Base-by-base conservation (phyloP, 495 filamentous ascomycete species). In the Penicillium nucicola region DNA sequence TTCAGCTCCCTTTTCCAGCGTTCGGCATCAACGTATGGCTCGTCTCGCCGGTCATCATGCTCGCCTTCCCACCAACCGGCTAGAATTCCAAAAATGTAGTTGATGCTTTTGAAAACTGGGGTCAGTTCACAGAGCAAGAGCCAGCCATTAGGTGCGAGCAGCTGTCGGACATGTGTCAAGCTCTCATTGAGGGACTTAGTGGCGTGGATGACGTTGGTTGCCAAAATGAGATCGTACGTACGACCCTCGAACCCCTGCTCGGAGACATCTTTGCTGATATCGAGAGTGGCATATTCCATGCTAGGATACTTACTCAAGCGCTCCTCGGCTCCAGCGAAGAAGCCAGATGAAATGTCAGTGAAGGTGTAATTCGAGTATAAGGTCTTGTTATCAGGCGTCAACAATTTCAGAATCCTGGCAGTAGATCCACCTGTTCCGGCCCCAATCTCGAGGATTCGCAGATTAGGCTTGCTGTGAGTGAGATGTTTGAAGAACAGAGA, bases 191-290 rank as follows among this genome's bases (percentile, higher is more conserved):
- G 49, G 5, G 36, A 51, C 0, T 35, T 42, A 0, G 79, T 84
- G 1, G 76, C 77, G 52, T 84, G 80, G 5, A 84, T 45, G 3
- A 81, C 77, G 41, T 77, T 73, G 9, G 71, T 56, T 0, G 77
- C 81, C 13, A 84, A 46, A 6, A 85, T 61, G 0, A 85, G 50
- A 49, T 85, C 81, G 53, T 77, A 85, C 0, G 54, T 51, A 2
- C 45, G 67, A 7, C 37, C 47, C 13, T 71, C 61, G 41, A 80
- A 79, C 0, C 78, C 80, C 51, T 85, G 80, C 17, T 62, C 49
- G 0, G 45, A 30, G 2, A 76, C 76, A 43, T 80, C 75, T 18
- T 66, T 55, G 15, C 69, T 68, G 20, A 83, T 79, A 47, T 85
- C 70, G 0, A 83, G 50, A 4, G 57, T 57, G 11, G 53, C 47